Percentiles rank a stretch among this genome's conserved stretches.
Evolutionary conservation across 371 early-diverging fungal species (phyloP).

Genomic region (Syncephalastrum sp.): DNA sequence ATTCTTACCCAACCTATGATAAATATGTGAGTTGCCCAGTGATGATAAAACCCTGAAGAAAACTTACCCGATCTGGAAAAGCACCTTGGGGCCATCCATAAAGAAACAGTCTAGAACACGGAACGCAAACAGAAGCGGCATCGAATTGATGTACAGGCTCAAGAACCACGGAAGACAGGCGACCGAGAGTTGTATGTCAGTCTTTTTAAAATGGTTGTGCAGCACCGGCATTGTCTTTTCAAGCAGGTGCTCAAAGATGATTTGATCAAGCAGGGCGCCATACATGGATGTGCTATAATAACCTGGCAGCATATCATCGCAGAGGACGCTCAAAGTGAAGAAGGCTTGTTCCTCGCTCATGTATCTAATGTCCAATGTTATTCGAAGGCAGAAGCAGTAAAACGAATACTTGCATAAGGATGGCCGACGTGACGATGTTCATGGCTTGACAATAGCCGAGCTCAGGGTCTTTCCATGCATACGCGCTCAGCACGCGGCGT

Average conservation of each 20-base stretch:
- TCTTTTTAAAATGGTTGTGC: constrained; percentile 74
- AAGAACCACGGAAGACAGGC: constrained; percentile 97
- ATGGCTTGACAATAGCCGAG: constrained; percentile 99
- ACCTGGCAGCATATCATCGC: constrained; percentile 88
- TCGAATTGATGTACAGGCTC: constrained; percentile 90
- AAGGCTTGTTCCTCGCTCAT: constrained; percentile 97
- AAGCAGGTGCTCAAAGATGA: constrained; percentile 89
- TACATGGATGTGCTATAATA: constrained; percentile 97
- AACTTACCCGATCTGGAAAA: constrained; percentile 88
- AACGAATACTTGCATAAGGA: constrained; percentile 68
- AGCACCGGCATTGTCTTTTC: constrained; percentile 78
- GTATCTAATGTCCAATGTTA: constrained; percentile 44
- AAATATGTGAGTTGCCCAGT: no score
- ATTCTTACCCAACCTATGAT: no score
- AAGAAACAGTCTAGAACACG: constrained; percentile 93
- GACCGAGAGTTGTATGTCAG: constrained; percentile 93
- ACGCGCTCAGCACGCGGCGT: constrained; percentile 86
- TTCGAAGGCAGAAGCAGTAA: constrained; percentile 4
- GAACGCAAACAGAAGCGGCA: constrained; percentile 87
- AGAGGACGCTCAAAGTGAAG: constrained; percentile 87
- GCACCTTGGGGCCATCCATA: constrained; percentile 89
- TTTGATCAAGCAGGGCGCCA: constrained; percentile 93
- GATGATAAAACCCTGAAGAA: neutral
- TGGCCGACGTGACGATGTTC: constrained; percentile 95
- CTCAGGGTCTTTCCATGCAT: constrained; percentile 84